Percentiles rank a stretch among this genome's conserved stretches.
Evolutionary conservation across 306 rosid species (phyloP).

Genomic region (Pueraria montana): DNA sequence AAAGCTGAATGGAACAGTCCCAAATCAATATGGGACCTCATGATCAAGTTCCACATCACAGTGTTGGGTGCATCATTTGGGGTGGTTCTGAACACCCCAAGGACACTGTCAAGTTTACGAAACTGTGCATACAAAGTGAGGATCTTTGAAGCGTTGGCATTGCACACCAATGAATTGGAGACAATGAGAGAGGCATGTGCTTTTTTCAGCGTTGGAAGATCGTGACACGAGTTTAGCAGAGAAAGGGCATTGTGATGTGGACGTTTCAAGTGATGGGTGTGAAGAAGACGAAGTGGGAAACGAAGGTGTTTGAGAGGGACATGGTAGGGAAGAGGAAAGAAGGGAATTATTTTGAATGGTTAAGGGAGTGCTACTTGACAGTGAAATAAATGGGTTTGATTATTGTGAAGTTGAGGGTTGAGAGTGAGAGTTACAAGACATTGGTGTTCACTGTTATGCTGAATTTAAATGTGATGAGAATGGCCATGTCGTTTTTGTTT

Average conservation of each 20-base stretch:
- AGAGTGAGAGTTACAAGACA: background rate
- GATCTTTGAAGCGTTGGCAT: slow-evolving; percentile 31
- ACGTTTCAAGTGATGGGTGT: slow-evolving; percentile 61
- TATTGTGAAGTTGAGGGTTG: background rate
- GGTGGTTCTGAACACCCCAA: slow-evolving; percentile 40
- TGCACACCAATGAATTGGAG: slow-evolving; percentile 40
- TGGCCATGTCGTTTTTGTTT: background rate
- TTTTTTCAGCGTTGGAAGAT: slow-evolving; percentile 48
- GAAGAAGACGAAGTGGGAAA: slow-evolving; percentile 50
- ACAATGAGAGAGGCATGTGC: slow-evolving; percentile 52
- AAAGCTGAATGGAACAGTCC: slow-evolving; percentile 53
- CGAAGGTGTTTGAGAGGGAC: slow-evolving; percentile 36
- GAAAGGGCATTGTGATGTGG: slow-evolving; percentile 24
- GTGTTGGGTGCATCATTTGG: slow-evolving; percentile 42
- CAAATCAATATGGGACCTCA: slow-evolving; percentile 53
- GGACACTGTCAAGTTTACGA: slow-evolving; percentile 49
- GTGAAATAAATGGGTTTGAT: background rate
- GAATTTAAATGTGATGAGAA: background rate
- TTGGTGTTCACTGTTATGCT: background rate
- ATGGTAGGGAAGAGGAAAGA: slow-evolving; percentile 32
- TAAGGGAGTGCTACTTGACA: background rate
- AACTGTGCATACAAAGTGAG: slow-evolving; percentile 49
- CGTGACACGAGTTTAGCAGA: slow-evolving; percentile 44
- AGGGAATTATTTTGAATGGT: slow-evolving; percentile 42
- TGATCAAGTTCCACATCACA: slow-evolving; percentile 56